These are phyloP conservation scores for Alternaria sp. DNA, from an alignment of 2,329 filamentous ascomycete genomes.

Conservation along the genomic window DNA sequence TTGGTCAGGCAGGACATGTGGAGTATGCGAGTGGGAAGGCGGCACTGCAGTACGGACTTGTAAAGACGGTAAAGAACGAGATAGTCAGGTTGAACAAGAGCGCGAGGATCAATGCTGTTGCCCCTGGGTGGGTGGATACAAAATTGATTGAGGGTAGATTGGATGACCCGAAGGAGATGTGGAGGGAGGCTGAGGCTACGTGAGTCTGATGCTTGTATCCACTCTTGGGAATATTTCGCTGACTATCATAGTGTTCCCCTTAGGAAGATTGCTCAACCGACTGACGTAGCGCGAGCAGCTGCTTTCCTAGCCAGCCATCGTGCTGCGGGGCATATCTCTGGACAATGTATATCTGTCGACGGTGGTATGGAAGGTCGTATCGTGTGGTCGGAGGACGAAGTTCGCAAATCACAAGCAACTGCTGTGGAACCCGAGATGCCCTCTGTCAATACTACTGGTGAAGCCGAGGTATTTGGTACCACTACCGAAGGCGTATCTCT, in stretches of 20 bases:
- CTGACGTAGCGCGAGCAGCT: slow-evolving; percentile 60
- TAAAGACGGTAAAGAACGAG: slow-evolving; percentile 64
- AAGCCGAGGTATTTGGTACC: slow-evolving; percentile 21
- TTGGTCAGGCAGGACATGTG: slow-evolving; percentile 60
- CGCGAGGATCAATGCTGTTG: slow-evolving; percentile 63
- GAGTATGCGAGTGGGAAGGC: slow-evolving; percentile 61
- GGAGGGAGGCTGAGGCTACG: slow-evolving; percentile 61
- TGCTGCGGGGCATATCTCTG: slow-evolving; percentile 64
- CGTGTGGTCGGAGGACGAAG: slow-evolving; percentile 59
- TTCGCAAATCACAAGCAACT: slow-evolving; percentile 24
- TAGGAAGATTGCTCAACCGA: slow-evolving; percentile 58
- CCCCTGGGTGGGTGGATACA: slow-evolving; percentile 60
- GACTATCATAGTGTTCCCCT: slow-evolving; percentile 49
- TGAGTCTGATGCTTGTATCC: slow-evolving; percentile 9
- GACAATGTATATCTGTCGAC: slow-evolving; percentile 62
- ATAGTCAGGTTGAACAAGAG: slow-evolving; percentile 61
- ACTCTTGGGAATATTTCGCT: slow-evolving; percentile 8
- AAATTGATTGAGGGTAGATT: slow-evolving; percentile 59
- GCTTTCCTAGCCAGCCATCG: slow-evolving; percentile 61
- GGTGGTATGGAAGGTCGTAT: slow-evolving; percentile 62
- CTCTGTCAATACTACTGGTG: not conserved
- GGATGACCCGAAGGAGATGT: slow-evolving; percentile 61
- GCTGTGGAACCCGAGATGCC: not conserved
- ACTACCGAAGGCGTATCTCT: slow-evolving; percentile 21
- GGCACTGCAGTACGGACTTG: slow-evolving; percentile 62